Evolutionary conservation across 176 grass and related monocot genomes (phyloP).

Genomic region (Oryza meridionalis): DNA sequence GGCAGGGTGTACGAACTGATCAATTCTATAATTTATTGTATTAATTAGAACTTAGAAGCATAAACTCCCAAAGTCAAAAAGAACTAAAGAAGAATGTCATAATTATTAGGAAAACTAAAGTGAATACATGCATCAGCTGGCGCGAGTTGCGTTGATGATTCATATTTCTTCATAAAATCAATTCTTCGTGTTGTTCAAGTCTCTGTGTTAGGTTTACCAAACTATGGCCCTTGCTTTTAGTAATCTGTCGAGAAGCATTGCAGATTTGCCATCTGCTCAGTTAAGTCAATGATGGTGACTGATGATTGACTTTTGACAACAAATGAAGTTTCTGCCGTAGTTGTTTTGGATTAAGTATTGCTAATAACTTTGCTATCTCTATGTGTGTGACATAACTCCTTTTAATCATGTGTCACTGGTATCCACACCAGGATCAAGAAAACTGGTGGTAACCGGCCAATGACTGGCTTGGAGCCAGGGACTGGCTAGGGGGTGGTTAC

Average conservation of each 20-base stretch:
- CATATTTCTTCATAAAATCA: neutral
- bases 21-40: neutral
- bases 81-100: neutral
- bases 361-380: neutral
- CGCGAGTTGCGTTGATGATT: neutral
- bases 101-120: neutral
- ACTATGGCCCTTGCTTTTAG: neutral
- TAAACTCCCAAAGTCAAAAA: slow-evolving; percentile 1
- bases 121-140: neutral
- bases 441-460: too few species aligned
- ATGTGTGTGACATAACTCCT: neutral
- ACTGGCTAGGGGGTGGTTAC: too few species aligned
- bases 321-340: neutral
- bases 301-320: slow-evolving; percentile 3
- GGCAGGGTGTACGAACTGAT: neutral
- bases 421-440: neutral
- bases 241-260: neutral
- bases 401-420: neutral
- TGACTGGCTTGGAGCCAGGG: too few species aligned
- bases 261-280: neutral
- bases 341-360: neutral
- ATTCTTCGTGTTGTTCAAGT: neutral
- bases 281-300: neutral
- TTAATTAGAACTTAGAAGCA: neutral
- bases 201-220: neutral